Evolutionary conservation across 148 eudicot species (phyloP).

Genomic region (Fagopyrum tataricum): DNA sequence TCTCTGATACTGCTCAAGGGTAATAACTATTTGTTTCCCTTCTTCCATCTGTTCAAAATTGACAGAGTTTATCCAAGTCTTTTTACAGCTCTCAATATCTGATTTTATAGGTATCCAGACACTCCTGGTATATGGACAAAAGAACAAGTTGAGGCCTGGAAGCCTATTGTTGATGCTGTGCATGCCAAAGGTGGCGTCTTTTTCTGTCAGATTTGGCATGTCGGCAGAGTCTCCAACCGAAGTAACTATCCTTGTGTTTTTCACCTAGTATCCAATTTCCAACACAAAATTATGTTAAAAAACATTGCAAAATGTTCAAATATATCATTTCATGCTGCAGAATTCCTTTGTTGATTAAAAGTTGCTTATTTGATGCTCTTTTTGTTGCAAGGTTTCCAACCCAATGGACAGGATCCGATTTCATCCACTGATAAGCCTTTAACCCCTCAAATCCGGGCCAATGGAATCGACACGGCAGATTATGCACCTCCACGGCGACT

Average conservation of each 20-base stretch:
- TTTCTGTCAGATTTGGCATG: slow-evolving; percentile 9
- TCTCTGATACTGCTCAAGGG: slow-evolving; percentile 44
- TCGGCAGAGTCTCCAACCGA: neutral
- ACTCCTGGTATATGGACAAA: slow-evolving; percentile 50
- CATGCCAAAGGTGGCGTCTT: slow-evolving; percentile 39
- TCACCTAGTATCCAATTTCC: no score
- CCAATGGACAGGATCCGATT: slow-evolving; percentile 37
- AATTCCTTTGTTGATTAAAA: neutral
- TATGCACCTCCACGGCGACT: slow-evolving; percentile 37
- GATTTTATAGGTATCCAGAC: slow-evolving; percentile 20
- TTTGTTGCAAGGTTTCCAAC: slow-evolving; percentile 28
- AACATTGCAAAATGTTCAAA: no score
- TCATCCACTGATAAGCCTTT: slow-evolving; percentile 34
- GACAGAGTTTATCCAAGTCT: neutral
- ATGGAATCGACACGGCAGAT: slow-evolving; percentile 17
- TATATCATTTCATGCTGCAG: no score
- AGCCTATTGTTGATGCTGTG: slow-evolving; percentile 41
- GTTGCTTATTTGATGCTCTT: neutral
- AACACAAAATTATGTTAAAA: no score
- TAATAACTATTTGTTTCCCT: slow-evolving; percentile 12
- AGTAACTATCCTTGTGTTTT: no score
- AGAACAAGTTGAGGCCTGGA: slow-evolving; percentile 51
- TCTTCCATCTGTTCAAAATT: no score
- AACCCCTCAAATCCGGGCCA: slow-evolving; percentile 25
- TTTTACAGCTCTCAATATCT: neutral